Base-by-base conservation (phyloP, 257 asterid species). In the Buddleja alternifolia region DNA sequence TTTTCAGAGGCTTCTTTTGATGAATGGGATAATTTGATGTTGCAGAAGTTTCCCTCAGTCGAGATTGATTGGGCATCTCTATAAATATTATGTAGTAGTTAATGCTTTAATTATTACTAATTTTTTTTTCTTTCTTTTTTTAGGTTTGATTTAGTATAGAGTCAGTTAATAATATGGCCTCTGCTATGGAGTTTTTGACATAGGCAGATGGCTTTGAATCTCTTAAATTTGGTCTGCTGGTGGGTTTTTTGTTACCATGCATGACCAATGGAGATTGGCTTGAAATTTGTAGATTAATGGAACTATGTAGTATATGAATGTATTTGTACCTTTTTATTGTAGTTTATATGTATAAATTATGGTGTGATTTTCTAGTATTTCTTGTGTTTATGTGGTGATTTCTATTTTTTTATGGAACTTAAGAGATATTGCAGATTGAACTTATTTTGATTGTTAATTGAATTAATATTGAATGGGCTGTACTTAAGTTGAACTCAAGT, bases 11-110 rank as follows among this genome's bases (percentile, higher is more conserved):
- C 83, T 6, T 66, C 75, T 0, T 82, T 81, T 25, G 81, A 70
- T 1, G 81, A 69, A 8, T 78, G 46, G 1, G 77, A 71, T 5
- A 68, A 81, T 59, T 64, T 77, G 72, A 47, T 81, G 73, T 66
- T 92, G 90, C 75, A 78, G 8, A 92, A 92, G 82, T 84, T 8
- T 16, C 98, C 97, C 0, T 92, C 98, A 0, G 87, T 90, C 77
- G 98, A 92, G 93, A 92, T 92, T 63, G 97, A 92, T 82, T 92
- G 98, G 98, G 95, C 85, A 21, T 68, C 97, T 71, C 67, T 90
- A 62, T 80, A 40, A 55, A 66, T 41, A n/a, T n/a, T n/a, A 9
- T 72, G 45, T 51, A 64, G 46, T 63, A 17, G 32, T 17, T 29
- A 16, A 7, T 32, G 21, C 34, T 29, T n/a, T 29, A 29, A 29